A percentile compares a stretch with the other conserved stretches of the same genome.
phyloP scores from a whole-genome alignment of 169 alveolate genomes.

The Eimeria maxima region DNA sequence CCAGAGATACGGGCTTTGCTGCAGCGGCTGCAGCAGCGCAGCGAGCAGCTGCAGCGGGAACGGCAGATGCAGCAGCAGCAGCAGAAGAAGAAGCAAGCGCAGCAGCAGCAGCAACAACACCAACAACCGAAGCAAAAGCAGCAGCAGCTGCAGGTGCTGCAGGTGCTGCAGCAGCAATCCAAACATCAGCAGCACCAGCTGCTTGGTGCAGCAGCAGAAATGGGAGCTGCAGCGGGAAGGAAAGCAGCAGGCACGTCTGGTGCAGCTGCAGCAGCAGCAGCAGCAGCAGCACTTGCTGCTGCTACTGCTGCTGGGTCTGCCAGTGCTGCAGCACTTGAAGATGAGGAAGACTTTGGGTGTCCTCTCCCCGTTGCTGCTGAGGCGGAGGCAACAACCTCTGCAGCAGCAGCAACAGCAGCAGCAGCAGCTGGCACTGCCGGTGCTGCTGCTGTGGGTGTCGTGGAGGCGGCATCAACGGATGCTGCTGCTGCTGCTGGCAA shows the following conservation, averaged over 20 bases:
- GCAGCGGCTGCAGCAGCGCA: neutral
- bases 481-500: neutral
- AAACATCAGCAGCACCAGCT: too few relatives aligned
- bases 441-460: too few relatives aligned
- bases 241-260: too few relatives aligned
- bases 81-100: neutral
- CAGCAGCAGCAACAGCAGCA: too few relatives aligned
- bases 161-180: too few relatives aligned
- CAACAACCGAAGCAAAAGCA: neutral
- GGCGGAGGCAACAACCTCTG: too few relatives aligned
- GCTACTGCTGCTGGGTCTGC: too few relatives aligned
- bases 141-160: neutral
- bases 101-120: neutral
- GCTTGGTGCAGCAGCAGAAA: neutral
- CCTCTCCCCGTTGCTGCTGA: neutral
- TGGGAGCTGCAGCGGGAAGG: neutral
- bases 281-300: neutral
- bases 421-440: too few relatives aligned
- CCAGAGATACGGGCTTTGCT: neutral
- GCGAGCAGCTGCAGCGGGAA: conserved; percentile 26
- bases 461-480: too few relatives aligned
- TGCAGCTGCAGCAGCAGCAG: too few relatives aligned
- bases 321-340: neutral
- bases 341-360: neutral
- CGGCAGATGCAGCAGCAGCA: neutral